Percentiles rank a stretch among this genome's conserved stretches.
Evolutionary conservation across 2,329 filamentous ascomycete genomes (phyloP).

Genomic region (Cladophialophora bantiana): DNA sequence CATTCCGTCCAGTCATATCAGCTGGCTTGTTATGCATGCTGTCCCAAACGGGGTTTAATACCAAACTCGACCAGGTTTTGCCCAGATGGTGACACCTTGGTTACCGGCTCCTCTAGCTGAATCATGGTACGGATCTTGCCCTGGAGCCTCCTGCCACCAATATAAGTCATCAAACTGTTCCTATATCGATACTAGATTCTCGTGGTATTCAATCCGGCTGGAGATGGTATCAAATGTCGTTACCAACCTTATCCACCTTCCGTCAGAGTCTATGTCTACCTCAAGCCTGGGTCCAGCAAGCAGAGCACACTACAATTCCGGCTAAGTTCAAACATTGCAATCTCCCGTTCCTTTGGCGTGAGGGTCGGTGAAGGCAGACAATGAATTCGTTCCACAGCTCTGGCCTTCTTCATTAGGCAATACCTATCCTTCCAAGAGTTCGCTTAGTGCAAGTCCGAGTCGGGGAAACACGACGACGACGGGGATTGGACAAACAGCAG

Average conservation of each 20-base stretch:
- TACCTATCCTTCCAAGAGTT: neutral
- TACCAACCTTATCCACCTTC: neutral
- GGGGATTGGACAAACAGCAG: neutral
- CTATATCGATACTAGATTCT: neutral
- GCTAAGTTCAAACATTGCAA: neutral
- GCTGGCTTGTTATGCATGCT: neutral
- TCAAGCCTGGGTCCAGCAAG: neutral
- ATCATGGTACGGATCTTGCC: neutral
- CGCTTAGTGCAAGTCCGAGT: neutral
- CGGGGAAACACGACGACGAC: neutral
- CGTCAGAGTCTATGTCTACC: neutral
- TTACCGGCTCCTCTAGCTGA: neutral
- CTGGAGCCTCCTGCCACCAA: neutral
- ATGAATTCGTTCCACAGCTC: neutral
- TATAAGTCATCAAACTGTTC: neutral
- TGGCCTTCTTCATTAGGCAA: neutral
- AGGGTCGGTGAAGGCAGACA: neutral
- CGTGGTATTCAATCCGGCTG: neutral
- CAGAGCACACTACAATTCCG: neutral
- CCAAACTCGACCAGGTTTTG: neutral
- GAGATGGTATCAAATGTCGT: neutral
- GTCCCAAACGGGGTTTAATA: neutral
- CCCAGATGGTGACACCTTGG: neutral
- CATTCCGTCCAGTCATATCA: neutral
- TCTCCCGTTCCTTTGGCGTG: neutral